Base-by-base conservation (phyloP, 139 green algal genomes). In the Micractinium conductrix region DNA sequence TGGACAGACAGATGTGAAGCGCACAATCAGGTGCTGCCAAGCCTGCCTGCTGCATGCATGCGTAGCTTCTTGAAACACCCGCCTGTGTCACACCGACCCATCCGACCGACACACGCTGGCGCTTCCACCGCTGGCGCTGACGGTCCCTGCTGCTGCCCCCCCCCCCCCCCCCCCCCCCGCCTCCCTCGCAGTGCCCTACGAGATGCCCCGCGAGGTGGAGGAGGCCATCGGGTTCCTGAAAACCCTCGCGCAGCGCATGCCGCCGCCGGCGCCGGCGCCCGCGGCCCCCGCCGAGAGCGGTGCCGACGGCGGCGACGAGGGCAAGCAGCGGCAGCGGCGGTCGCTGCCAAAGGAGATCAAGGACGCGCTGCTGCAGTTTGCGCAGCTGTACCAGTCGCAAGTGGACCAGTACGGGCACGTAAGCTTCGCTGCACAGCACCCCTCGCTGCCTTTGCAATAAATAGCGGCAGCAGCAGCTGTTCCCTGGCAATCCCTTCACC, bases 181-280 rank as follows among this genome's bases (percentile, higher is more conserved):
- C 55, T 12, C 19, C 26, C 26, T 28, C 53, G 65, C 80, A 78
- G 71, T 22, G 0, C 69, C 48, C 43, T 88, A 88, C 58, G 58
- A 62, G 42, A 67, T 85, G 58, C 37, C 86, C 28, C 72, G n/a
- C 26, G 86, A 79, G 8, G 44, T 88, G 33, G 12, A 10, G 9
- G 33, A 24, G 35, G 62, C 71, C 35, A 80, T 89, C 44, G 70
- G 65, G 22, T 3, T 37, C 26, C 35, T 85, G 26, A 30, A 33
- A 1, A 42, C 30, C 24, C 40, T 89, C 22, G 85, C 79, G 2
- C 42, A 4, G 14, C 38, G 28, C 38, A 42, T 44, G 53, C 68
- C 79, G 16, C 33, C 22, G 33, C 62, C 43, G 1, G 30, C 44
- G 35, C 50, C 80, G 2, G 44, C 7, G 17, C n/a, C 28, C 5